Evolutionary conservation across 805 yeast species (phyloP).

Genomic region (Saccharomyces jurei): DNA sequence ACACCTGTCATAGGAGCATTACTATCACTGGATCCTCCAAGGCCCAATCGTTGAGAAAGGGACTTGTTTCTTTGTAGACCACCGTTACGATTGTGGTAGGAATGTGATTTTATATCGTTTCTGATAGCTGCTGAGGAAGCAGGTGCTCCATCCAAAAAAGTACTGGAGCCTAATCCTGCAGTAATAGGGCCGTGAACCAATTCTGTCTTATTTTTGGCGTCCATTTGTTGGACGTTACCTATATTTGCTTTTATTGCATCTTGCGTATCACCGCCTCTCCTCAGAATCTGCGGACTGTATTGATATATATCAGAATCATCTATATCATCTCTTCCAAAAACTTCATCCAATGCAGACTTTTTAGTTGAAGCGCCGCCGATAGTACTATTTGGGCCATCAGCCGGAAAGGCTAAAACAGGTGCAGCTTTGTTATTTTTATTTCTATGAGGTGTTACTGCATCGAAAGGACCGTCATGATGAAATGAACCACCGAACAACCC

Average conservation of each 20-base stretch:
- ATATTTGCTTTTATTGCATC: slow-evolving; percentile 45
- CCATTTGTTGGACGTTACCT: slow-evolving; percentile 51
- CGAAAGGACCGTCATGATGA: slow-evolving; percentile 99
- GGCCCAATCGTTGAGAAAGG: slow-evolving; percentile 48
- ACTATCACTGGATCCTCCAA: slow-evolving; percentile 1
- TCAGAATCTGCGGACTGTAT: neutral
- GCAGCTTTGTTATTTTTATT: slow-evolving; percentile 70
- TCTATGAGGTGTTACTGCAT: slow-evolving; percentile 95
- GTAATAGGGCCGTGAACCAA: slow-evolving; percentile 83
- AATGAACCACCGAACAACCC: slow-evolving; percentile 91
- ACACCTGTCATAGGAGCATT: neutral
- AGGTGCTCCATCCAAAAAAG: slow-evolving; percentile 94
- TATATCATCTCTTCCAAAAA: slow-evolving; percentile 57
- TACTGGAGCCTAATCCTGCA: slow-evolving; percentile 82
- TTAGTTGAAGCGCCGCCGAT: slow-evolving; percentile 50
- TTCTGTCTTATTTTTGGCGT: slow-evolving; percentile 56
- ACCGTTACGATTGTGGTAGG: slow-evolving; percentile 24
- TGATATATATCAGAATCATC: slow-evolving; percentile 39
- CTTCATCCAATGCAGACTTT: slow-evolving; percentile 59
- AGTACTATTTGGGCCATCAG: slow-evolving; percentile 72
- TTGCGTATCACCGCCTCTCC: slow-evolving; percentile 17
- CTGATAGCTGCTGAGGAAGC: slow-evolving; percentile 49
- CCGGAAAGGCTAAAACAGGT: slow-evolving; percentile 93
- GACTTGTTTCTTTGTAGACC: slow-evolving; percentile 77
- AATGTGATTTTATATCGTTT: slow-evolving; percentile 31